Conservation (phyloP, 2,329 filamentous ascomycete species). For the Stemphylium lycopersici region DNA sequence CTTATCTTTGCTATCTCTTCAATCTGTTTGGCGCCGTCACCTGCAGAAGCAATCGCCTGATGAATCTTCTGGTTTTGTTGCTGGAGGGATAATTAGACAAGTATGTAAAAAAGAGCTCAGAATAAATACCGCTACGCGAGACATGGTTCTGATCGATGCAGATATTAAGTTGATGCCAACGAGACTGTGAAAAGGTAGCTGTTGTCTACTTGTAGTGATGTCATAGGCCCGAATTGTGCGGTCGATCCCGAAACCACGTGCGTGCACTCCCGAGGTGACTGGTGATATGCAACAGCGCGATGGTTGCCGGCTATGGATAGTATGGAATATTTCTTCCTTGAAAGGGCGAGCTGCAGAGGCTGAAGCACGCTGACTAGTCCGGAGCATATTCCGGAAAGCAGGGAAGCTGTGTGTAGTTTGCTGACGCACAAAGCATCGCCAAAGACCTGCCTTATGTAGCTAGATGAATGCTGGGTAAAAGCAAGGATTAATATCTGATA, state of each 20-base stretch:
- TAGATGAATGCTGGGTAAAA: background rate
- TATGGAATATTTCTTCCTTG: background rate
- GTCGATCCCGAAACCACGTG: conserved; percentile 6
- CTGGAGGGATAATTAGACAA: conserved; percentile 12
- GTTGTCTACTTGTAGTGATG: conserved; percentile 8
- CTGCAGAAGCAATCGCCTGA: conserved; percentile 22
- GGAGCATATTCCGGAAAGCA: background rate
- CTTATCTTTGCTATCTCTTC: conserved; percentile 39
- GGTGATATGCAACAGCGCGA: background rate
- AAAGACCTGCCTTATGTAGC: background rate
- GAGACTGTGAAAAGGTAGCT: background rate
- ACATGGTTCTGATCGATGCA: conserved; percentile 9
- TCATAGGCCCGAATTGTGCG: conserved; percentile 6
- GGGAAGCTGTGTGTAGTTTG: background rate
- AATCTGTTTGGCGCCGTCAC: conserved; percentile 28
- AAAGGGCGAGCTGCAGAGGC: background rate
- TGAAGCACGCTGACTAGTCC: background rate
- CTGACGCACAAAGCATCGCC: background rate
- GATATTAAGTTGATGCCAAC: background rate
- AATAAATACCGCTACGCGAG: conserved; percentile 13
- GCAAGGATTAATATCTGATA: background rate
- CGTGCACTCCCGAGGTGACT: conserved; percentile 1
- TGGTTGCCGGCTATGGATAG: background rate
- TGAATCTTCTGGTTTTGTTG: conserved; percentile 27
- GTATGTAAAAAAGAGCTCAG: background rate